Percentiles rank a stretch among this genome's conserved stretches.
These are phyloP conservation scores for Pseudogymnoascus sp. DNA, from an alignment of 2,329 filamentous ascomycete genomes.

Conservation along the genomic window DNA sequence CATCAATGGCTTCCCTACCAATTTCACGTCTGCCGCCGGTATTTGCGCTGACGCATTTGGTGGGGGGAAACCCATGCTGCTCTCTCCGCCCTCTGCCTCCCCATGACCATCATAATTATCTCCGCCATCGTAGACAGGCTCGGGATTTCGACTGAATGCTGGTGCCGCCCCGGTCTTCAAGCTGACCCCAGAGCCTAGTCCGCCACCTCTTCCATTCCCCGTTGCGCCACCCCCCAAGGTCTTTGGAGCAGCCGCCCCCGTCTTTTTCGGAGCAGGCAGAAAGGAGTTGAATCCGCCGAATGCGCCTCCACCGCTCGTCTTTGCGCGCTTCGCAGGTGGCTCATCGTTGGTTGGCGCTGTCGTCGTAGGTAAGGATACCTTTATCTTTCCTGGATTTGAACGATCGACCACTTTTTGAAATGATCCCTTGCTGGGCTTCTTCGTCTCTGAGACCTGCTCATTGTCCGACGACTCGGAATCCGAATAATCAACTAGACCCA, in stretches of 20 bases:
- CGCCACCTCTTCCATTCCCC: slow-evolving; percentile 11
- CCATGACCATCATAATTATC: slow-evolving; percentile 21
- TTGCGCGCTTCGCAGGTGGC: slow-evolving; percentile 65
- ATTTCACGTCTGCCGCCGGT: slow-evolving; percentile 56
- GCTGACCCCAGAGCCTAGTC: slow-evolving; percentile 51
- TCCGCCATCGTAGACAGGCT: slow-evolving; percentile 15
- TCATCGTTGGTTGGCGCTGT: slow-evolving; percentile 37
- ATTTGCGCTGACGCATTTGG: slow-evolving; percentile 42
- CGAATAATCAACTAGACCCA: slow-evolving; percentile 64
- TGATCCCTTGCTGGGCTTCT: slow-evolving; percentile 42
- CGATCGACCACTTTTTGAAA: slow-evolving; percentile 78
- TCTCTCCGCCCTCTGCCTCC: slow-evolving; percentile 21
- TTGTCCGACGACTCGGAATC: slow-evolving; percentile 52
- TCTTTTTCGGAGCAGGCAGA: slow-evolving; percentile 72
- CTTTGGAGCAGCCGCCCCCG: slow-evolving; percentile 36
- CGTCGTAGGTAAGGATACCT: slow-evolving; percentile 64
- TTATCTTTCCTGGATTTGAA: slow-evolving; percentile 75
- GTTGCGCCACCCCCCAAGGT: slow-evolving; percentile 23
- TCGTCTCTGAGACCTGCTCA: slow-evolving; percentile 29
- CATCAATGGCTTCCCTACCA: slow-evolving; percentile 67
- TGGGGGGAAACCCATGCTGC: slow-evolving; percentile 33
- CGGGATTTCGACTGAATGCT: slow-evolving; percentile 63
- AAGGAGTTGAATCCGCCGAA: slow-evolving; percentile 83
- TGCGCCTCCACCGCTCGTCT: slow-evolving; percentile 46
- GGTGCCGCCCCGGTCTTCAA: slow-evolving; percentile 78